Evolutionary conservation across 2,329 filamentous ascomycete species (phyloP).

Genomic region (Colletotrichum tamarilloi): DNA sequence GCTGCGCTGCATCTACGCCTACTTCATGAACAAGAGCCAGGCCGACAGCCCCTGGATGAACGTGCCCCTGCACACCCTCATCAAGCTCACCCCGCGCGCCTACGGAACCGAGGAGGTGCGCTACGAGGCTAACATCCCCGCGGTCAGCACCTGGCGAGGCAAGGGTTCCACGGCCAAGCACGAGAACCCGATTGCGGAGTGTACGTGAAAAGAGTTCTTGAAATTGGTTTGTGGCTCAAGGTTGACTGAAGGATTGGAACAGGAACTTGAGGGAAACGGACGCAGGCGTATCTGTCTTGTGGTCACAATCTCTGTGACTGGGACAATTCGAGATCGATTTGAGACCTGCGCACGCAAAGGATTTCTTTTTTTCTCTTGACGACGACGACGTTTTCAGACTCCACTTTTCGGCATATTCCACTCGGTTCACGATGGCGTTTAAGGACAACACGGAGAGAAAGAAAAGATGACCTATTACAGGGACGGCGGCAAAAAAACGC

Average conservation of each 20-base stretch:
- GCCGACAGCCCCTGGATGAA: slow-evolving; percentile 98
- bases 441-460: slow-evolving; percentile 16
- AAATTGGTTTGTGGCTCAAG: neutral
- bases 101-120: slow-evolving; percentile 93
- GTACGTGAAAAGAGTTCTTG: slow-evolving; percentile 11
- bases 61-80: slow-evolving; percentile 93
- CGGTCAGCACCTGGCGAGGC: slow-evolving; percentile 94
- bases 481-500: slow-evolving; percentile 22
- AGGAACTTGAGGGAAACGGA: neutral
- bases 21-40: slow-evolving; percentile 98
- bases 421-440: slow-evolving; percentile 21
- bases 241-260: slow-evolving; percentile 10
- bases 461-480: slow-evolving; percentile 1
- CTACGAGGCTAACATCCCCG: slow-evolving; percentile 90
- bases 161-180: slow-evolving; percentile 95
- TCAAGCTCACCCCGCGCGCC: slow-evolving; percentile 94
- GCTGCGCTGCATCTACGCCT: slow-evolving; percentile 95
- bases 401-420: slow-evolving; percentile 15
- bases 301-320: neutral
- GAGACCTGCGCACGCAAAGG: neutral
- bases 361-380: slow-evolving; percentile 31
- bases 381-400: slow-evolving; percentile 12
- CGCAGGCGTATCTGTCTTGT: neutral
- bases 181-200: slow-evolving; percentile 67
- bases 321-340: neutral